A percentile compares a stretch with the other conserved stretches of the same genome.
These are phyloP conservation scores for Tolypocladium pustulatum DNA, from an alignment of 2,329 filamentous ascomycete species.

Conservation along the genomic window DNA sequence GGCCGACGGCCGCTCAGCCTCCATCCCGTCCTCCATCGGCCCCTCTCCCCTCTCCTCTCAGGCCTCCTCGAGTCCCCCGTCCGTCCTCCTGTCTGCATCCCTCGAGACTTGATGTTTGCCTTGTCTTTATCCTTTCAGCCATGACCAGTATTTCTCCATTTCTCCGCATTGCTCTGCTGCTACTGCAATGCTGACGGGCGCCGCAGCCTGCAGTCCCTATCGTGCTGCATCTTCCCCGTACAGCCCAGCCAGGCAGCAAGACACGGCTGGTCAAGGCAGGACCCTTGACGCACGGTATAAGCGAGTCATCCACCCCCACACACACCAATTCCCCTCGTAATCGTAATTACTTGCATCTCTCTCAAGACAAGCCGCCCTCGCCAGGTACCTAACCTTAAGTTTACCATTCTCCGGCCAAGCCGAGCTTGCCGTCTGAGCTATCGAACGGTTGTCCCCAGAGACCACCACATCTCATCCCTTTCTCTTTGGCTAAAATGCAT, in stretches of 20 bases:
- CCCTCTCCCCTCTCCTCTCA: too few relatives aligned
- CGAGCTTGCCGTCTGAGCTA: too few relatives aligned
- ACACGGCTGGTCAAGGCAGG: background rate
- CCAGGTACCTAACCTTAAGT: background rate
- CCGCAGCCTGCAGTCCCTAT: background rate
- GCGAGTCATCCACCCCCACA: background rate
- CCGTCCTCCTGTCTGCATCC: background rate
- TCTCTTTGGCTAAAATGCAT: background rate
- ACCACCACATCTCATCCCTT: background rate
- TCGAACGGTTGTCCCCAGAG: too few relatives aligned
- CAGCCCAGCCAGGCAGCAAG: background rate
- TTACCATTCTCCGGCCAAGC: background rate
- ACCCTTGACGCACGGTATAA: background rate
- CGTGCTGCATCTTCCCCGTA: background rate
- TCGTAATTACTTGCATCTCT: background rate
- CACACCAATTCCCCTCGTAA: background rate
- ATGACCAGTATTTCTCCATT: background rate
- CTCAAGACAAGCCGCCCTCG: background rate
- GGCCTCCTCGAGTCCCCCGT: background rate
- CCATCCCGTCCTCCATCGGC: background rate
- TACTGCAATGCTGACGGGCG: background rate
- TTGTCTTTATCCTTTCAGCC: background rate
- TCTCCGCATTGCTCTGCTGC: background rate
- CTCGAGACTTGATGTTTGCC: background rate
- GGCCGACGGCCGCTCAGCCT: background rate